Evolutionary conservation across 2,329 filamentous ascomycete genomes (phyloP), one percentile per base, ranked within the genome.

Genomic region (Ceratocystis cubensis): DNA sequence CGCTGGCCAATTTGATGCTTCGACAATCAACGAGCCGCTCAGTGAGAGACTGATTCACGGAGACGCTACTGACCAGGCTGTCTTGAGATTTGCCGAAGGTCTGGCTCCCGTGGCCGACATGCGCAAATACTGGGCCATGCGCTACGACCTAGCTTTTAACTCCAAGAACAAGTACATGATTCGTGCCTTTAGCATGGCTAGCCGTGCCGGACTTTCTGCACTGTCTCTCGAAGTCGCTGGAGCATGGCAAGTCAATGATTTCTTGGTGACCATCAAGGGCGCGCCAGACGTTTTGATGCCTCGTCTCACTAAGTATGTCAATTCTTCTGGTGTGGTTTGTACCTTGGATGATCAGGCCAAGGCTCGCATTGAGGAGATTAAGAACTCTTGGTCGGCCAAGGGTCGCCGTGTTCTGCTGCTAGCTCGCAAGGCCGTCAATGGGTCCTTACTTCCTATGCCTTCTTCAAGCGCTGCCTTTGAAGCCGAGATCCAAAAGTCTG

Each of bases 161-260:
- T 68, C 67, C 41, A 68, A 68, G 67, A 68, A 68, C 61, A 68
- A 68, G 64, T 68, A 66, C 61, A 68, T 68, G 67, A 68, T 68
- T 83, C 86, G 70, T 86, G 87, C 77, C 96, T 96, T 75, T 91
- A 96, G 77, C 81, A 85, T 71, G 82, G 84, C 71, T 83, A 86
- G 61, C 84, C 85, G 65, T 85, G 88, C 57, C 81, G 96, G 67
- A 87, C 92, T 13, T 96, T 91, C 13, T 97, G 91, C 72, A 93
- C 97, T 75, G 97, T 99, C 78, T 96, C 94, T 1, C 85, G 94
- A 72, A 93, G 97, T 76, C 85, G 94, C 70, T 97, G 97, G 84
- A 96, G 93, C 77, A 97, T 99, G 94, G 99, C 95, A 63, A 94
- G 97, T 44, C 79, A 97, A 68, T 90, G 95, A 70, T 82, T 87